Evolutionary conservation across 441 rosid species (phyloP).

Genomic region (Manihot esculenta): DNA sequence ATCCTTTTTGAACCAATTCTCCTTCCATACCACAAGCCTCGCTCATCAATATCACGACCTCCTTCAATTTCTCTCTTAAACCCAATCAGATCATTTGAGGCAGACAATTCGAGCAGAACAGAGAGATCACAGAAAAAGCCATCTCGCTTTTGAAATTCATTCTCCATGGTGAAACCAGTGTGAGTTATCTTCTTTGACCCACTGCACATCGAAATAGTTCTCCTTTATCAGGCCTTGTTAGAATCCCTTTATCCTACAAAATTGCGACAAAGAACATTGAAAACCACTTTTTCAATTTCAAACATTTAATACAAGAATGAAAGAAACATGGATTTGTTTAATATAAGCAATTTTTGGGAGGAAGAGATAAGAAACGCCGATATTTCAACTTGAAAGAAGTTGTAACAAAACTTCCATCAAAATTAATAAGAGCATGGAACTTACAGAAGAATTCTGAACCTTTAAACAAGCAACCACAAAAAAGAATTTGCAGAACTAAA

Average conservation of each 20-base stretch:
- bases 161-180: conserved; percentile 37
- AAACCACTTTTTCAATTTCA: conserved; percentile 1
- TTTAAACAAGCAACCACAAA: conserved; percentile 17
- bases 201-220: conserved; percentile 42
- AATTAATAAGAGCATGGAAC: conserved; percentile 9
- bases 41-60: conserved; percentile 54
- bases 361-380: neutral
- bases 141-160: conserved; percentile 35
- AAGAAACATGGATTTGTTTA: neutral
- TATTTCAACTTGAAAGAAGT: neutral
- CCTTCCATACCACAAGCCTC: conserved; percentile 60
- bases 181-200: conserved; percentile 37
- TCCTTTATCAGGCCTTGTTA: conserved; percentile 9
- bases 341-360: neutral
- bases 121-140: conserved; percentile 37
- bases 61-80: conserved; percentile 58
- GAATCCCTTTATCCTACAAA: conserved; percentile 36
- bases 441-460: conserved; percentile 30
- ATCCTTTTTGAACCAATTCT: conserved; percentile 41
- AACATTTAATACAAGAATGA: neutral
- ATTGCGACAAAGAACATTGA: conserved; percentile 16
- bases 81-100: conserved; percentile 60
- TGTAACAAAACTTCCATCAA: conserved; percentile 10
- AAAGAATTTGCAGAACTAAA: conserved; percentile 7
- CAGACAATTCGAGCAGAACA: conserved; percentile 60